phyloP scores from a whole-genome alignment of 2,329 filamentous ascomycete genomes.

The Neopestalotiopsis sp. region DNA sequence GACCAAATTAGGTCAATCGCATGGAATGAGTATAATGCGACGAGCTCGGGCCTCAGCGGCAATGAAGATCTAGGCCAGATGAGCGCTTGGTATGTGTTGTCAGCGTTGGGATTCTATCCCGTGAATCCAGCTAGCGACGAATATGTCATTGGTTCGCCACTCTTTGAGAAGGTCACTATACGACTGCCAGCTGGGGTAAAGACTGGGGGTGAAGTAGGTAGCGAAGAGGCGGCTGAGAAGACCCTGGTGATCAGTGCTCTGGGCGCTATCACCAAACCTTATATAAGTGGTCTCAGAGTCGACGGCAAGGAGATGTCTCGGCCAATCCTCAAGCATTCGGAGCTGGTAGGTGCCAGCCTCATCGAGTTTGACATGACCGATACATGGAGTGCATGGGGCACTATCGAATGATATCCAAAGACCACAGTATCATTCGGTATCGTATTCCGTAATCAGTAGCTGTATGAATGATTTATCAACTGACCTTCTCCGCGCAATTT shows the following conservation, averaged over 20 bases:
- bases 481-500: too few relatives aligned
- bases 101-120: conserved; percentile 52
- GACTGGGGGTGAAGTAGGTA: conserved; percentile 27
- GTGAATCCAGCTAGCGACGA: conserved; percentile 49
- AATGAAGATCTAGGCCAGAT: conserved; percentile 56
- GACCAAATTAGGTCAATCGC: conserved; percentile 43
- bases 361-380: conserved; percentile 52
- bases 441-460: too few relatives aligned
- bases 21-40: conserved; percentile 49
- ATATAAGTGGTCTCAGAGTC: conserved; percentile 44
- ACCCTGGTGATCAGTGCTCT: conserved; percentile 46
- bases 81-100: conserved; percentile 55
- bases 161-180: conserved; percentile 49
- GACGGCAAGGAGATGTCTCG: conserved; percentile 40
- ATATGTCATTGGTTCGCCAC: conserved; percentile 50
- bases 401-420: not conserved
- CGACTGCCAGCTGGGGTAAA: conserved; percentile 37
- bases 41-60: conserved; percentile 48
- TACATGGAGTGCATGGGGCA: conserved; percentile 35
- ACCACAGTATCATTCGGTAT: too few relatives aligned
- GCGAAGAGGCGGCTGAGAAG: conserved; percentile 21
- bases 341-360: conserved; percentile 42
- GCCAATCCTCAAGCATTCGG: conserved; percentile 43
- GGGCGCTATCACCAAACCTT: conserved; percentile 44
- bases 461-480: too few relatives aligned